These are phyloP conservation scores for Saraca asoca DNA, from an alignment of 331 rosid species.

Conservation along the genomic window DNA sequence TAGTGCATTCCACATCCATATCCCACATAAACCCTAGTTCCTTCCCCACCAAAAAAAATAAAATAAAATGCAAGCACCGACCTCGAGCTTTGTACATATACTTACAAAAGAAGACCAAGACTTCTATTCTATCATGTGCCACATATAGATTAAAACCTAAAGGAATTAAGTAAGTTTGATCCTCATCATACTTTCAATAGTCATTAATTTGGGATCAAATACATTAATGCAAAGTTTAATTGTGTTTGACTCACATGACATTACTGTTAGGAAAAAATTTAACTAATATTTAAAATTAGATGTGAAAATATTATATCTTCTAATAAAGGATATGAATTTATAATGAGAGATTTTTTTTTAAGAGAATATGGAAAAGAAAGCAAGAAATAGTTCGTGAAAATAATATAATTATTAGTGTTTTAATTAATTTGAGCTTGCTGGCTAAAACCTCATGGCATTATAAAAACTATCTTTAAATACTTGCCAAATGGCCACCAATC, in stretches of 20 bases:
- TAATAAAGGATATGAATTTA: no score
- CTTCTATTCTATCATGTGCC: slow-evolving; percentile 20
- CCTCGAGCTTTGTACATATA: slow-evolving; percentile 6
- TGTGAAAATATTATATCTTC: no score
- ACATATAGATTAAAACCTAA: not conserved
- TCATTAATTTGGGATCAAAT: not conserved
- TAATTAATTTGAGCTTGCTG: no score
- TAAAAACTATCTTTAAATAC: no score
- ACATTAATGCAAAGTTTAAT: not conserved
- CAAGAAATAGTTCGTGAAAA: no score
- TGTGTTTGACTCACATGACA: not conserved
- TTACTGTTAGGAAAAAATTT: no score
- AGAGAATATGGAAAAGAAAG: no score
- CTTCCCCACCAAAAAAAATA: not conserved
- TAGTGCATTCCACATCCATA: slow-evolving; percentile 42
- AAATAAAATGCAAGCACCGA: not conserved
- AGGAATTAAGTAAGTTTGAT: slow-evolving; percentile 1
- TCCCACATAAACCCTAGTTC: slow-evolving; percentile 32
- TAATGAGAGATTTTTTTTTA: no score
- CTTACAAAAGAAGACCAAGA: not conserved
- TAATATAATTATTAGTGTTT: no score
- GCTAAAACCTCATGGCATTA: no score
- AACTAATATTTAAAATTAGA: no score
- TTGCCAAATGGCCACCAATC: no score
- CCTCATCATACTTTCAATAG: not conserved